These are phyloP conservation scores for Syncephalastrum sp. DNA, from an alignment of 371 early-diverging fungal genomes.

Conservation along the genomic window DNA sequence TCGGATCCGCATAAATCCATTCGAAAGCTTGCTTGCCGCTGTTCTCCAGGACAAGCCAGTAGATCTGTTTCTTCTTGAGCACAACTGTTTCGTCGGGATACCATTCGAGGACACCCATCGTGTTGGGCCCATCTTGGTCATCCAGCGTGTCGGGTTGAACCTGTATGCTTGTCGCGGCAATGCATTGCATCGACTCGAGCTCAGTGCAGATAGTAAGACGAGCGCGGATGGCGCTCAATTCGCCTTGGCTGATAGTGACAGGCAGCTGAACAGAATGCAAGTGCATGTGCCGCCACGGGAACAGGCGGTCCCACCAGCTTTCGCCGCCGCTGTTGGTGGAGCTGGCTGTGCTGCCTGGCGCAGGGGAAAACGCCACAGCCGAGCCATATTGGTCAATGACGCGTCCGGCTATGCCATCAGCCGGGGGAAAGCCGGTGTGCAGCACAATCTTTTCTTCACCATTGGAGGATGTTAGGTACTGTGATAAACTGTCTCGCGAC, in stretches of 20 bases:
- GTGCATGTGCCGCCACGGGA: slow-evolving; percentile 38
- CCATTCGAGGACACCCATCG: slow-evolving; percentile 14
- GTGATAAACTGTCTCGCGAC: slow-evolving; percentile 10
- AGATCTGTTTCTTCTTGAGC: slow-evolving; percentile 16
- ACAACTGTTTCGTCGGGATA: slow-evolving; percentile 13
- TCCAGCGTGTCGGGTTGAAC: not conserved
- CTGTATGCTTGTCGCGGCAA: not conserved
- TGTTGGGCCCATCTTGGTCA: not conserved
- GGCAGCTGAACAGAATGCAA: slow-evolving; percentile 29
- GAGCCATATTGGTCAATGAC: slow-evolving; percentile 21
- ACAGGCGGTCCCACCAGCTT: slow-evolving; percentile 44
- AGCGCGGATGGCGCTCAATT: slow-evolving; percentile 10
- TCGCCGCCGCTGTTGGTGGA: slow-evolving; percentile 8
- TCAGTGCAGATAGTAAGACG: slow-evolving; percentile 3
- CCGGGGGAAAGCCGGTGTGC: slow-evolving; percentile 38
- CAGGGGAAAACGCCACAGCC: slow-evolving; percentile 35
- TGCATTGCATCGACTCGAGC: not conserved
- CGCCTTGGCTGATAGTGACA: slow-evolving; percentile 13
- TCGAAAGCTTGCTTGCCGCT: slow-evolving; percentile 7
- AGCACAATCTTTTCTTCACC: slow-evolving; percentile 22
- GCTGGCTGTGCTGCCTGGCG: not conserved
- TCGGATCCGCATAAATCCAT: slow-evolving; percentile 15
- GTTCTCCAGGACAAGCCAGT: slow-evolving; percentile 16
- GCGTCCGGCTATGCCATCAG: slow-evolving; percentile 23
- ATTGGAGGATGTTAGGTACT: slow-evolving; percentile 7